Evolutionary conservation across 73 alveolate genomes (phyloP).

Genomic region (Paramecium octaurelia): DNA sequence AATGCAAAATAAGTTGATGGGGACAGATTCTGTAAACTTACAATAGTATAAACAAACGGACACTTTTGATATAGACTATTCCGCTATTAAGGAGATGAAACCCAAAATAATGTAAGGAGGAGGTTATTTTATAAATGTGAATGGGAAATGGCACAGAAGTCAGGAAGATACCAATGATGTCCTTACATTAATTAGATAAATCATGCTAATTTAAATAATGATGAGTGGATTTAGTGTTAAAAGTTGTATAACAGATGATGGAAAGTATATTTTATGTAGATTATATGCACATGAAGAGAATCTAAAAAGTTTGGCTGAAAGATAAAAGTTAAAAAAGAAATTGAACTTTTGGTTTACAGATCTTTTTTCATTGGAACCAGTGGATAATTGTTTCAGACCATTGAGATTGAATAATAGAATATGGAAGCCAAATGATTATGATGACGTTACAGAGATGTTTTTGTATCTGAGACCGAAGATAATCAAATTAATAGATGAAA

Average conservation of each 20-base stretch:
- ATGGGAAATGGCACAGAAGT: background rate
- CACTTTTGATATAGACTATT: background rate
- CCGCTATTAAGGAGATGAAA: background rate
- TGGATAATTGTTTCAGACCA: background rate
- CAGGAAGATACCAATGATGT: background rate
- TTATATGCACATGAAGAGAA: background rate
- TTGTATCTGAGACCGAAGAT: background rate
- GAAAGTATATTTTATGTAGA: background rate
- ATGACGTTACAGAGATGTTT: background rate
- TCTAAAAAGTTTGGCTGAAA: background rate
- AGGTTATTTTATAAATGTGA: background rate
- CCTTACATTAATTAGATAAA: background rate
- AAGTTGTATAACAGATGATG: background rate
- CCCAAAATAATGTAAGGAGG: background rate
- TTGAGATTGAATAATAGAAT: constrained; percentile 28
- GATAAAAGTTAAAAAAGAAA: background rate
- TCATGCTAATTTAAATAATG: background rate
- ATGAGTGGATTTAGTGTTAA: background rate
- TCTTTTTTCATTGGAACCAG: constrained; percentile 24
- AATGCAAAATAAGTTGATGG: background rate
- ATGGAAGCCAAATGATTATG: constrained; percentile 12
- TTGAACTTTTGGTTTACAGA: background rate
- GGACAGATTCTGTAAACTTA: background rate
- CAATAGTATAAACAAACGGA: background rate
- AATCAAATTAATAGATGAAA: background rate